Conservation (phyloP, 208 protist species). For the Acanthamoeba triangularis region DNA sequence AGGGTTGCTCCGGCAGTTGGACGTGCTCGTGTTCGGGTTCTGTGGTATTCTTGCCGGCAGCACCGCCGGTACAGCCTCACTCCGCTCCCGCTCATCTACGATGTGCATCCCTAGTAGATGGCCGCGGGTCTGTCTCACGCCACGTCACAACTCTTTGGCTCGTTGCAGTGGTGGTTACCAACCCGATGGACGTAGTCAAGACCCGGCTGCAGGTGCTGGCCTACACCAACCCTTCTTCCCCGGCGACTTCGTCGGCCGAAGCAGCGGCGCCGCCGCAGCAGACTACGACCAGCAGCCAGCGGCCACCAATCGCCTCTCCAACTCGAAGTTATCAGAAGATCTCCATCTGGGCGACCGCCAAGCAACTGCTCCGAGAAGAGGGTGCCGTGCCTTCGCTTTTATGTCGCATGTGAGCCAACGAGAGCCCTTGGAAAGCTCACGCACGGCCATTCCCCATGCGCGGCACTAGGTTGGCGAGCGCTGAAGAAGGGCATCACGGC, state of each 20-base stretch:
- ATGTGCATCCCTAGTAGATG: not conserved
- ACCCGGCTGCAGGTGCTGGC: constrained; percentile 39
- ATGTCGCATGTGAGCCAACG: too few relatives aligned
- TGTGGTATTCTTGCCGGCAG: constrained; percentile 28
- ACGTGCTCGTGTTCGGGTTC: constrained; percentile 24
- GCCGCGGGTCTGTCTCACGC: not conserved
- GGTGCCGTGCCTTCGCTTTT: not conserved
- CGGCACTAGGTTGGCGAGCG: not conserved
- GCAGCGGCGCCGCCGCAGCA: not conserved
- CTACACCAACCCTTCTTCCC: not conserved
- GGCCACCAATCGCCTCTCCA: not conserved
- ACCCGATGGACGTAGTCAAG: constrained; percentile 61
- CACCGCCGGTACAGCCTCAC: not conserved
- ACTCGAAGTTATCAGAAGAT: not conserved
- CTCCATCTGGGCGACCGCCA: constrained; percentile 21
- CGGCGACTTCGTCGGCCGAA: not conserved
- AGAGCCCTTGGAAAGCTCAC: not conserved
- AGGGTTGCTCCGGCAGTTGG: not conserved
- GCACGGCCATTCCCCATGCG: not conserved
- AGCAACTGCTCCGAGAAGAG: constrained; percentile 36
- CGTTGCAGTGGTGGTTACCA: constrained; percentile 6
- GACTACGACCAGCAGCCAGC: not conserved
- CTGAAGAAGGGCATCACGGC: constrained; percentile 68
- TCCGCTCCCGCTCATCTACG: not conserved
- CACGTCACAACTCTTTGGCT: not conserved